A percentile compares a stretch with the other conserved stretches of the same genome.
These are phyloP conservation scores for Podospora didyma DNA, from an alignment of 495 filamentous ascomycete genomes.

Conservation along the genomic window DNA sequence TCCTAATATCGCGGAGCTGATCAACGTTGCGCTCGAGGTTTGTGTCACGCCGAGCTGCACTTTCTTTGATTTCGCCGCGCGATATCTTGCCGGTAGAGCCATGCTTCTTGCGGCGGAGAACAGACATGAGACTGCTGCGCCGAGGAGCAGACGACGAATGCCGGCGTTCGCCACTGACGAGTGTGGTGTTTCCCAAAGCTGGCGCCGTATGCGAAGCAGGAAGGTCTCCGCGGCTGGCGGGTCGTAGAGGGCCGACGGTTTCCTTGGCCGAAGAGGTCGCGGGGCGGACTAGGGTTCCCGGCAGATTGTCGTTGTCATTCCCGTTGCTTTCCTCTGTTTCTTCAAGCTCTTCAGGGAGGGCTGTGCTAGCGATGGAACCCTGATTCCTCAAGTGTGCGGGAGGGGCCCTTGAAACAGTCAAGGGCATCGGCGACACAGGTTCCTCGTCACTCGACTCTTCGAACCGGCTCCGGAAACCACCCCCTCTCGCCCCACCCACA, in stretches of 20 bases:
- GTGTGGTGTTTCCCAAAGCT: neutral
- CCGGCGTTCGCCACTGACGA: neutral
- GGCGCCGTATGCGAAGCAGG: slow-evolving; percentile 21
- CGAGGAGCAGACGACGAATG: slow-evolving; percentile 4
- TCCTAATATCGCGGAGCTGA: slow-evolving; percentile 33
- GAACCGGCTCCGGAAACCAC: slow-evolving; percentile 64
- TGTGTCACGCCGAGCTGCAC: slow-evolving; percentile 47
- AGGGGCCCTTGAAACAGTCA: slow-evolving; percentile 8
- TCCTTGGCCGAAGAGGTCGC: neutral
- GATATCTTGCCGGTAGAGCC: slow-evolving; percentile 36
- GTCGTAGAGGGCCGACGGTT: slow-evolving; percentile 26
- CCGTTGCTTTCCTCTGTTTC: slow-evolving; percentile 34
- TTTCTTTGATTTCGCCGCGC: slow-evolving; percentile 40
- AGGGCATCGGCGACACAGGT: slow-evolving; percentile 23
- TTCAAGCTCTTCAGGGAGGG: slow-evolving; percentile 33
- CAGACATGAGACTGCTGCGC: slow-evolving; percentile 39
- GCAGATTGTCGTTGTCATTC: slow-evolving; percentile 10
- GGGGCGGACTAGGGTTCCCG: no score
- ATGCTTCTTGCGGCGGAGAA: slow-evolving; percentile 45
- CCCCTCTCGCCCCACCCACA: slow-evolving; percentile 30
- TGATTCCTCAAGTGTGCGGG: slow-evolving; percentile 7
- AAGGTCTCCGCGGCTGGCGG: slow-evolving; percentile 29
- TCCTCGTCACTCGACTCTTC: slow-evolving; percentile 81
- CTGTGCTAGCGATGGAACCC: slow-evolving; percentile 24
- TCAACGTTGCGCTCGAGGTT: slow-evolving; percentile 43